phyloP scores from a whole-genome alignment of 495 filamentous ascomycete genomes.

The Xeromyces bisporus region DNA sequence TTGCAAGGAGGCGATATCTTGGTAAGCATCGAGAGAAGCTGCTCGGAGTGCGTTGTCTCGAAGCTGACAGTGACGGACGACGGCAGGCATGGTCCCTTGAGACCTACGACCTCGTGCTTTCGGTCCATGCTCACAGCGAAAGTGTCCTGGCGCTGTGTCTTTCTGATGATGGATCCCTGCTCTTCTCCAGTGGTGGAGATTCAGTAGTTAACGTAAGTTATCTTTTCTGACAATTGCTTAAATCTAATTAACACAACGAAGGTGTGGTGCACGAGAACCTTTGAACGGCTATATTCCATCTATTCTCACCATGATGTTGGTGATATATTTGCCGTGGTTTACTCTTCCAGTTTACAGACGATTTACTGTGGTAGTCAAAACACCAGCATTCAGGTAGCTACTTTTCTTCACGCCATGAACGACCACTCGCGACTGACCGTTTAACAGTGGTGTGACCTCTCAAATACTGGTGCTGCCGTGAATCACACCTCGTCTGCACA shows the following conservation, averaged over 20 bases:
- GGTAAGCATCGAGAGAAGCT: slow-evolving; percentile 26
- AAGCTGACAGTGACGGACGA: slow-evolving; percentile 2
- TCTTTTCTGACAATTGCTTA: neutral
- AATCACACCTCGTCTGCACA: slow-evolving; percentile 48
- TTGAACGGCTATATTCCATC: slow-evolving; percentile 64
- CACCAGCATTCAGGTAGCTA: slow-evolving; percentile 67
- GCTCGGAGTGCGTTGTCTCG: neutral
- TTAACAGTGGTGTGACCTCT: slow-evolving; percentile 44
- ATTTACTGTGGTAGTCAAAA: slow-evolving; percentile 91
- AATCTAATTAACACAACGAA: slow-evolving; percentile 12
- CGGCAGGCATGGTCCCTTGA: slow-evolving; percentile 63
- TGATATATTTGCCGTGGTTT: slow-evolving; percentile 84
- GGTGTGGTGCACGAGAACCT: slow-evolving; percentile 49
- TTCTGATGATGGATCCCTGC: slow-evolving; percentile 50
- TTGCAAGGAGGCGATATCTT: slow-evolving; percentile 85
- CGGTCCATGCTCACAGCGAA: slow-evolving; percentile 71
- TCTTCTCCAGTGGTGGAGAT: slow-evolving; percentile 90
- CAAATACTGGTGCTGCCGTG: slow-evolving; percentile 35
- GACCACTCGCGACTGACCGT: slow-evolving; percentile 1
- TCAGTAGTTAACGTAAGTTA: slow-evolving; percentile 73
- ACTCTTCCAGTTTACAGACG: slow-evolving; percentile 59
- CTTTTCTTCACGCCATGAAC: slow-evolving; percentile 5
- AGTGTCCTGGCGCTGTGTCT: slow-evolving; percentile 77
- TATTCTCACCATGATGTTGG: slow-evolving; percentile 91
- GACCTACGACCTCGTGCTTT: slow-evolving; percentile 60